These are phyloP conservation scores for Ophioceras dolichostomum DNA, from an alignment of 2,329 filamentous ascomycete species.

Conservation along the genomic window DNA sequence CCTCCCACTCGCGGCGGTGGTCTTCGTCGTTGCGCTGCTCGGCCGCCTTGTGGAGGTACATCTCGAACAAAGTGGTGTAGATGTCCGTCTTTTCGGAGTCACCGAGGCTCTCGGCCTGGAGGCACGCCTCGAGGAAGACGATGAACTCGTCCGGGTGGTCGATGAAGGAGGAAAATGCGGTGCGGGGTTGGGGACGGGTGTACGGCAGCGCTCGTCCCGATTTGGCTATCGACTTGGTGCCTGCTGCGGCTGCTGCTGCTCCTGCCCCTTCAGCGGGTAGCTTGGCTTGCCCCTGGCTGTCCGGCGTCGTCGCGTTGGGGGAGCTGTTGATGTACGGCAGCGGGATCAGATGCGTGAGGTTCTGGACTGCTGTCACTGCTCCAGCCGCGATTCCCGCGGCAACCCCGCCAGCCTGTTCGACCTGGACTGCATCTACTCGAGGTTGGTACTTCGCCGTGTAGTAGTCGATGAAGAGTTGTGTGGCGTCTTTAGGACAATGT, in stretches of 20 bases:
- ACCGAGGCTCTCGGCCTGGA: slow-evolving; percentile 58
- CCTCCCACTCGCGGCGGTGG: slow-evolving; percentile 72
- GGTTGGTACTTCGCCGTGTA: slow-evolving; percentile 79
- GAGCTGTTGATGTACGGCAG: slow-evolving; percentile 73
- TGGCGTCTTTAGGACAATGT: slow-evolving; percentile 72
- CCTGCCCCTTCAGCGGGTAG: slow-evolving; percentile 31
- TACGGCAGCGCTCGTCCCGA: slow-evolving; percentile 43
- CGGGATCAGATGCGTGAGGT: slow-evolving; percentile 70
- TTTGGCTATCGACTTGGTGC: slow-evolving; percentile 30
- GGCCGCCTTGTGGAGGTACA: slow-evolving; percentile 86
- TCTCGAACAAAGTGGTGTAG: slow-evolving; percentile 92
- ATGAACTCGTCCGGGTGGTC: slow-evolving; percentile 91
- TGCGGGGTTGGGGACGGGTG: slow-evolving; percentile 67
- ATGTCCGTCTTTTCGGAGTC: slow-evolving; percentile 71
- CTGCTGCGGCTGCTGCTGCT: slow-evolving; percentile 34
- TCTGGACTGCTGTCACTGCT: slow-evolving; percentile 71
- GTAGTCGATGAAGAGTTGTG: slow-evolving; percentile 84
- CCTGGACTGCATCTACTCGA: slow-evolving; percentile 41
- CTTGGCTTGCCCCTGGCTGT: slow-evolving; percentile 34
- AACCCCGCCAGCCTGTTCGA: slow-evolving; percentile 18
- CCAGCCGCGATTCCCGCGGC: slow-evolving; percentile 35
- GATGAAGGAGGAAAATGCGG: slow-evolving; percentile 92
- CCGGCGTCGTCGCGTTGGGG: slow-evolving; percentile 40
- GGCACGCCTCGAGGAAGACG: slow-evolving; percentile 78
- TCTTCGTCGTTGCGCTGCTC: slow-evolving; percentile 52